These are phyloP conservation scores for Ustilago crameri DNA, from an alignment of 1,284 basidiomycete genomes.

Conservation along the genomic window DNA sequence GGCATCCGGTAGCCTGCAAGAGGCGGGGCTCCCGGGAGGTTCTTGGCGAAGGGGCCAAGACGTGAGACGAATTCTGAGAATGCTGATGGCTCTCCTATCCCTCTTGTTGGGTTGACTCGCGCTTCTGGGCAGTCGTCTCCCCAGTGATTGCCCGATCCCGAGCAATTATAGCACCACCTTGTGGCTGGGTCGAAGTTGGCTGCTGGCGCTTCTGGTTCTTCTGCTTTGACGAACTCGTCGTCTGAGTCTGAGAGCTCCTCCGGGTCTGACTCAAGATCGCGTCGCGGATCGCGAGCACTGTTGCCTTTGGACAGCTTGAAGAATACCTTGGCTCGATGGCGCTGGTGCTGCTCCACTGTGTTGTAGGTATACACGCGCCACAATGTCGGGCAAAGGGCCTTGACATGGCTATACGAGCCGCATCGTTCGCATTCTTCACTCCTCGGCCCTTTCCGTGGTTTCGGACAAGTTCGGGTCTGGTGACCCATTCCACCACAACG, in stretches of 20 bases:
- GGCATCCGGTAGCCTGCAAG: slow-evolving; percentile 30
- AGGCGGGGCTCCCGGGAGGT: slow-evolving; percentile 31
- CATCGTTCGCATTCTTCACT: slow-evolving; percentile 78
- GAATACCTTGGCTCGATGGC: slow-evolving; percentile 29
- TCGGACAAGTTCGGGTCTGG: slow-evolving; percentile 77
- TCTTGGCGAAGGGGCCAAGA: slow-evolving; percentile 79
- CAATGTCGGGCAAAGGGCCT: slow-evolving; percentile 83
- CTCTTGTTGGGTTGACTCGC: slow-evolving; percentile 72
- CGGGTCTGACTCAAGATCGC: slow-evolving; percentile 26
- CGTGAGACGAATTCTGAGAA: slow-evolving; percentile 78
- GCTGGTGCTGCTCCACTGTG: slow-evolving; percentile 72
- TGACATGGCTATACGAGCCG: slow-evolving; percentile 76
- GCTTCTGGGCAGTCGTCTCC: slow-evolving; percentile 83
- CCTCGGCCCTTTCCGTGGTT: slow-evolving; percentile 32
- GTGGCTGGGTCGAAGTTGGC: slow-evolving; percentile 68
- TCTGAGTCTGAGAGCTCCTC: slow-evolving; percentile 34
- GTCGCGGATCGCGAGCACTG: slow-evolving; percentile 16
- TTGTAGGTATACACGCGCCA: slow-evolving; percentile 89
- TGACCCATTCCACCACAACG: slow-evolving; percentile 88
- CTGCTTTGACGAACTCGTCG: slow-evolving; percentile 23
- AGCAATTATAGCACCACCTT: slow-evolving; percentile 90
- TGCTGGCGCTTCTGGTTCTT: slow-evolving; percentile 22
- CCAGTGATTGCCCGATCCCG: slow-evolving; percentile 77
- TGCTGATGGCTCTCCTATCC: slow-evolving; percentile 76
- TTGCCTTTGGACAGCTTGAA: slow-evolving; percentile 15